Conservation (phyloP, 768 basidiomycete genomes). For the Mrakia blollopis region DNA sequence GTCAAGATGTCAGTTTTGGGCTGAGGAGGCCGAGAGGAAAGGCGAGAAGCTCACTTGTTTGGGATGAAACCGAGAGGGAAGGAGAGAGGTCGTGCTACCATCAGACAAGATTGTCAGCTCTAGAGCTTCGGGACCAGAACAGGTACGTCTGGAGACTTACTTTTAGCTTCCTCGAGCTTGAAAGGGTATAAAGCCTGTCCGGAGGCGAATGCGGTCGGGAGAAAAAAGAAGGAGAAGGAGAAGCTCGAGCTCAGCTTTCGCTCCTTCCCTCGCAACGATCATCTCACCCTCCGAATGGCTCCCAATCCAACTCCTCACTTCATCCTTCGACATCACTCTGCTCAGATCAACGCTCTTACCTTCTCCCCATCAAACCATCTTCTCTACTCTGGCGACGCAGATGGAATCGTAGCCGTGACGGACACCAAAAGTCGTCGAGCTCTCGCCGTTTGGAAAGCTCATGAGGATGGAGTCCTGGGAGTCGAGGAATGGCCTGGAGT, state of each 20-base stretch:
- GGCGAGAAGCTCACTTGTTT: too few relatives aligned
- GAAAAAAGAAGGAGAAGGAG: not conserved
- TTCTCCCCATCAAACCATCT: conserved; percentile 57
- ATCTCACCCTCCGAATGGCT: conserved; percentile 14
- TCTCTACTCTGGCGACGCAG: conserved; percentile 78
- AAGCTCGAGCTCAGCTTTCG: conserved; percentile 8
- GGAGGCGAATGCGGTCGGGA: not conserved
- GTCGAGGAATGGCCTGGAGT: conserved; percentile 64
- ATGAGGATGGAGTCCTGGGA: conserved; percentile 69
- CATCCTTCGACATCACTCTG: conserved; percentile 66
- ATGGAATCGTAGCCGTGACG: conserved; percentile 70
- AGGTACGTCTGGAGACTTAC: not conserved
- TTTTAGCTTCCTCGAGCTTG: not conserved
- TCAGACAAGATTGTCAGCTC: not conserved
- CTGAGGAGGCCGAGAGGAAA: too few relatives aligned
- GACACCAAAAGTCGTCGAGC: conserved; percentile 73
- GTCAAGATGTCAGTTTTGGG: too few relatives aligned
- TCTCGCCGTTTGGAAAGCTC: conserved; percentile 69
- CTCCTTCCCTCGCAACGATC: not conserved
- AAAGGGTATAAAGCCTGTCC: not conserved
- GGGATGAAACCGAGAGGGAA: too few relatives aligned
- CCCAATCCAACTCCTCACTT: conserved; percentile 55
- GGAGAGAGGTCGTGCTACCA: too few relatives aligned
- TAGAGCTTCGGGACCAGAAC: not conserved
- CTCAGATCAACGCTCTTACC: conserved; percentile 57